A percentile compares a stretch with the other conserved stretches of the same genome.
Conservation (phyloP, 2,329 filamentous ascomycete genomes). For the Erysiphe pulchra region DNA sequence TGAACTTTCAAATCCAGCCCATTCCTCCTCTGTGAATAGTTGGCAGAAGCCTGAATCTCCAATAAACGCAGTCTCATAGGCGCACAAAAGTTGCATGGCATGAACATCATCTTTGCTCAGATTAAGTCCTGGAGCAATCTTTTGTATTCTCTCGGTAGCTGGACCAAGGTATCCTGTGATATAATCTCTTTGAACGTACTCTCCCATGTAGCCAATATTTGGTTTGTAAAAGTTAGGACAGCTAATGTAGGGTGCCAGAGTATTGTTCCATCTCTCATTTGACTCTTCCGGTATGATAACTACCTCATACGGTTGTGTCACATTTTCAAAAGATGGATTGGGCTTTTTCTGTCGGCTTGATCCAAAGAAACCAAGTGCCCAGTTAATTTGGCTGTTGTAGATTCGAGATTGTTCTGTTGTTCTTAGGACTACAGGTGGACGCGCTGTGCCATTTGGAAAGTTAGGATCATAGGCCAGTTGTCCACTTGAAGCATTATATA, state of each 20-base stretch:
- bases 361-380: constrained; percentile 26
- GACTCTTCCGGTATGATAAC: constrained; percentile 20
- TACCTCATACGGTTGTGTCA: constrained; percentile 19
- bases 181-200: constrained; percentile 19
- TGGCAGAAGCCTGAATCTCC: constrained; percentile 24
- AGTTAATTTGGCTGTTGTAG: constrained; percentile 24
- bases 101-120: constrained; percentile 24
- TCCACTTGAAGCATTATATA: constrained; percentile 23
- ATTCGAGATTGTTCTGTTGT: constrained; percentile 29
- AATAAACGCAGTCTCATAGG: constrained; percentile 25
- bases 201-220: constrained; percentile 13
- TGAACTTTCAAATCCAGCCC: constrained; percentile 25
- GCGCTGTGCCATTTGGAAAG: constrained; percentile 20
- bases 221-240: constrained; percentile 17
- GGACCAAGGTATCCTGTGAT: constrained; percentile 19
- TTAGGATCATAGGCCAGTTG: constrained; percentile 22
- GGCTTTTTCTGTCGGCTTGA: constrained; percentile 17
- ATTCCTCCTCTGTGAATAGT: constrained; percentile 27
- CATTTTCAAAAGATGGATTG: constrained; percentile 16
- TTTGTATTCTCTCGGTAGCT: constrained; percentile 20
- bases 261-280: constrained; percentile 24
- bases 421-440: constrained; percentile 23
- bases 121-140: constrained; percentile 21
- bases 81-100: constrained; percentile 25
- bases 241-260: constrained; percentile 23